These are phyloP conservation scores for Jackrogersella multiformis DNA, from an alignment of 495 filamentous ascomycete genomes.

Conservation along the genomic window DNA sequence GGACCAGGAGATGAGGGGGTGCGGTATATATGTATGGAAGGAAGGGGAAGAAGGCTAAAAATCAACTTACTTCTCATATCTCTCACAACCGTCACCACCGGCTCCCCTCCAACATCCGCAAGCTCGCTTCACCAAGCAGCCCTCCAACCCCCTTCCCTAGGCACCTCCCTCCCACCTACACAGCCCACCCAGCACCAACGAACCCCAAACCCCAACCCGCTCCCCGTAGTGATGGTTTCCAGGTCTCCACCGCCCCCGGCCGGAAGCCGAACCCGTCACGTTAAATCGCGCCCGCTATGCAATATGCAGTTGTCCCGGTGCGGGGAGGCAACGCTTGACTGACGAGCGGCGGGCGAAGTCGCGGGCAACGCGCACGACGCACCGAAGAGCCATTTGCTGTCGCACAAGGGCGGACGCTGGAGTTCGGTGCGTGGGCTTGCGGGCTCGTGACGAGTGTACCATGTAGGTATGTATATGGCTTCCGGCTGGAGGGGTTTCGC, in stretches of 20 bases:
- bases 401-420: neutral
- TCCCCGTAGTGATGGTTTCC: neutral
- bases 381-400: neutral
- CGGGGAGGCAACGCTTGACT: conserved; percentile 18
- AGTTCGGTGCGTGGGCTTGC: neutral
- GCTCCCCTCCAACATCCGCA: neutral
- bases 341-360: neutral
- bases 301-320: conserved; percentile 11
- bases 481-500: neutral
- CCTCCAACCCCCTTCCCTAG: neutral
- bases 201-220: neutral
- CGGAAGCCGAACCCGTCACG: neutral
- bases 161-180: neutral
- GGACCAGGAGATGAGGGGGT: too few relatives aligned
- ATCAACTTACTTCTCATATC: too few relatives aligned
- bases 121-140: neutral
- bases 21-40: too few relatives aligned
- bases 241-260: neutral
- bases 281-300: conserved; percentile 18
- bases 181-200: neutral
- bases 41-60: too few relatives aligned
- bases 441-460: neutral
- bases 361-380: neutral
- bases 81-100: too few relatives aligned
- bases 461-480: neutral